Conservation (phyloP, 2,329 filamentous ascomycete species). For the Kalmusia sp. region DNA sequence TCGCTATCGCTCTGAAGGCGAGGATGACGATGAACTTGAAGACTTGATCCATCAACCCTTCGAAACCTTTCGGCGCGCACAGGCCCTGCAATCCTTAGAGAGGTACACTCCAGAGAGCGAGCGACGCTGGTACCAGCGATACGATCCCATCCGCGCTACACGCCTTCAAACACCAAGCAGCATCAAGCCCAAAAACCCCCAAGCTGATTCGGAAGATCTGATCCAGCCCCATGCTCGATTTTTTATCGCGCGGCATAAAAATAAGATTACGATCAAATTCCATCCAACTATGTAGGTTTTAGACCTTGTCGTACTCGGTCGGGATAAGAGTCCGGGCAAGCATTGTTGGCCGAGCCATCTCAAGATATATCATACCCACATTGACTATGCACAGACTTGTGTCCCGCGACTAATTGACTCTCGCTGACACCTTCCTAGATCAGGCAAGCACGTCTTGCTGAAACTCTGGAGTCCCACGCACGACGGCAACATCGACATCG, state of each 20-base stretch:
- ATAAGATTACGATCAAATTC: conserved; percentile 86
- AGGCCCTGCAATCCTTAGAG: conserved; percentile 29
- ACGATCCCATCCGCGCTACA: conserved; percentile 38
- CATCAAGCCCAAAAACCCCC: conserved; percentile 35
- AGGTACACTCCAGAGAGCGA: conserved; percentile 41
- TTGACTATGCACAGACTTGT: too few species aligned
- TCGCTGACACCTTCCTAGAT: conserved; percentile 50
- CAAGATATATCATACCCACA: too few species aligned
- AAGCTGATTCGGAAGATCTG: conserved; percentile 46
- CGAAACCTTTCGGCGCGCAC: conserved; percentile 29
- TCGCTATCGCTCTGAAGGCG: conserved; percentile 44
- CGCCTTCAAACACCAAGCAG: conserved; percentile 42
- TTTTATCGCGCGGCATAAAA: conserved; percentile 81
- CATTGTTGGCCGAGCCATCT: neutral
- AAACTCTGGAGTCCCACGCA: conserved; percentile 87
- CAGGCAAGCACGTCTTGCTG: conserved; percentile 81
- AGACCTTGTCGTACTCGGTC: neutral
- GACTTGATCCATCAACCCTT: conserved; percentile 30
- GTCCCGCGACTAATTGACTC: too few species aligned
- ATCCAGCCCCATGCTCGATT: conserved; percentile 81
- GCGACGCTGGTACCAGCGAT: conserved; percentile 43
- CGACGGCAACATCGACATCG: conserved; percentile 85
- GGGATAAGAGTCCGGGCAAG: neutral
- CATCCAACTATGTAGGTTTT: conserved; percentile 71
- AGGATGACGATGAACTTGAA: conserved; percentile 48